A percentile compares a stretch with the other conserved stretches of the same genome.
These are phyloP conservation scores for Mycena epipterygia DNA, from an alignment of 768 basidiomycete genomes.

Conservation along the genomic window DNA sequence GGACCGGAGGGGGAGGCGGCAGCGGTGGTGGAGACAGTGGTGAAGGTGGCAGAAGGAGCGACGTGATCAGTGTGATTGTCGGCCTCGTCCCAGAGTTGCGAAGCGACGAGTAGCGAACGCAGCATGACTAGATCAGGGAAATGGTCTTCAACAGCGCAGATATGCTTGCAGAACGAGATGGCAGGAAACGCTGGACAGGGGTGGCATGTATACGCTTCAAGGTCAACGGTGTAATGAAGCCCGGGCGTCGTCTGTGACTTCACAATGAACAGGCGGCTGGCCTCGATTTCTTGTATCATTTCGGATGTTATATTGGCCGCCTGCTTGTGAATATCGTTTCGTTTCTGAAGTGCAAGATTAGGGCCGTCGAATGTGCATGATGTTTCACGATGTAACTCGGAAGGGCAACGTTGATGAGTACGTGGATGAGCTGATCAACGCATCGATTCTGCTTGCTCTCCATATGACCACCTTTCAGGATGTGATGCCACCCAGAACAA, in stretches of 20 bases:
- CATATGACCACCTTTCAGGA: conserved; percentile 29
- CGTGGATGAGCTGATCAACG: conserved; percentile 28
- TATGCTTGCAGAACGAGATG: conserved; percentile 32
- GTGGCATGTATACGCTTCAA: conserved; percentile 6
- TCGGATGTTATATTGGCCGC: neutral
- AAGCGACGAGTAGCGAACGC: neutral
- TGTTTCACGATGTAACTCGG: conserved; percentile 17
- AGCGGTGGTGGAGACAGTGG: neutral
- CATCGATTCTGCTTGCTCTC: conserved; percentile 28
- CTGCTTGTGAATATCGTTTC: neutral
- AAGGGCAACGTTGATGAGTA: conserved; percentile 20
- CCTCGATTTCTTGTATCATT: neutral
- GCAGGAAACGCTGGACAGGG: conserved; percentile 23
- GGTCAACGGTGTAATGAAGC: conserved; percentile 12
- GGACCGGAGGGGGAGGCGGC: neutral
- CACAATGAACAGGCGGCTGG: conserved; percentile 1
- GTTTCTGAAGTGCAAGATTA: conserved; percentile 15
- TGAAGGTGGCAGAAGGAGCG: neutral
- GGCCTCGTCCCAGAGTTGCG: neutral
- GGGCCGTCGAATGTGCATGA: conserved; percentile 35
- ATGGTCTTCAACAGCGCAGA: conserved; percentile 23
- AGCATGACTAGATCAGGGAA: conserved; percentile 9
- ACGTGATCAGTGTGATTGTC: too few relatives aligned
- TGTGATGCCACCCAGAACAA: conserved; percentile 31
- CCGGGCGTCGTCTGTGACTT: neutral